Percentiles rank a stretch among this genome's conserved stretches.
phyloP scores from a whole-genome alignment of 495 filamentous ascomycete species.

The Tuber microsphaerosporum region DNA sequence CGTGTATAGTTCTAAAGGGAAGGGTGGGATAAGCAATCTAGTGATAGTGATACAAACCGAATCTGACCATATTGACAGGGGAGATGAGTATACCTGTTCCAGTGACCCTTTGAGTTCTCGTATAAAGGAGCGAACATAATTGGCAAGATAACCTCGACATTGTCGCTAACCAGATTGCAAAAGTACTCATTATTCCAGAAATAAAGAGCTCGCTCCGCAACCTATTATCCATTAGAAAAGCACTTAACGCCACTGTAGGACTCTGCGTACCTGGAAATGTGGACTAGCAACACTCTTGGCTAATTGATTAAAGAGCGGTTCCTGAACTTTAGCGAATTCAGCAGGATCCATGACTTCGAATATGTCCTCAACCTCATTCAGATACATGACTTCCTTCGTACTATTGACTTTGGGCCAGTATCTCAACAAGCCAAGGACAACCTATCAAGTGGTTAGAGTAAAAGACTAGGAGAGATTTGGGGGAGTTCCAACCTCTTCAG shows the following conservation, averaged over 20 bases:
- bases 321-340: slow-evolving; percentile 97
- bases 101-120: slow-evolving; percentile 98
- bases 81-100: slow-evolving; percentile 73
- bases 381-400: slow-evolving; percentile 99
- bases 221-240: slow-evolving; percentile 46
- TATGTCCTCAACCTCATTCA: slow-evolving; percentile 99
- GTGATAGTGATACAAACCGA: background rate
- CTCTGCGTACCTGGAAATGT: slow-evolving; percentile 73
- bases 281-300: slow-evolving; percentile 97
- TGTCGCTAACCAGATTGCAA: slow-evolving; percentile 98
- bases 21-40: slow-evolving; percentile 5
- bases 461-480: background rate
- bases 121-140: slow-evolving; percentile 99
- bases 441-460: slow-evolving; percentile 47
- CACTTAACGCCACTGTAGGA: background rate
- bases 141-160: slow-evolving; percentile 93
- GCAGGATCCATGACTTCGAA: slow-evolving; percentile 99
- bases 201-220: slow-evolving; percentile 93
- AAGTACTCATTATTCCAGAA: slow-evolving; percentile 99
- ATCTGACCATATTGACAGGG: background rate
- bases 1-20: slow-evolving; percentile 78
- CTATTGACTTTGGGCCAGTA: slow-evolving; percentile 99
- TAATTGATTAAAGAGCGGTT: slow-evolving; percentile 91
- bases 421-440: slow-evolving; percentile 85
- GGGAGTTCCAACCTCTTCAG: slow-evolving; percentile 67